Percentiles rank a stretch among this genome's conserved stretches.
Evolutionary conservation across 2,329 filamentous ascomycete species (phyloP).

Genomic region (Calonectria fujianensis): DNA sequence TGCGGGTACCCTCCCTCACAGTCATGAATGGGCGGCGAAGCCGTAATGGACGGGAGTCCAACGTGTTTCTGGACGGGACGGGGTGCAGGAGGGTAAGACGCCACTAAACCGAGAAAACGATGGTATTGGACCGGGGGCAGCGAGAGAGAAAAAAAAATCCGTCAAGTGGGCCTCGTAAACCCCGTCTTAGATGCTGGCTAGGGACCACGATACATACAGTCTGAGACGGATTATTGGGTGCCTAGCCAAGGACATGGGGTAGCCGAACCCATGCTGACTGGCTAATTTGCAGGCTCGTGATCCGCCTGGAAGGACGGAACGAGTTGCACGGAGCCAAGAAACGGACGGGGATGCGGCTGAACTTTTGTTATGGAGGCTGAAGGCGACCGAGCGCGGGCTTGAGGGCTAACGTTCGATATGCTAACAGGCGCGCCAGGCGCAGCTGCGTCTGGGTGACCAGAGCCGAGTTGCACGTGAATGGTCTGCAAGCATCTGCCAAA

Average conservation of each 20-base stretch:
- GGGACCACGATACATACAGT: slow-evolving; percentile 42
- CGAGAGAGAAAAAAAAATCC: slow-evolving; percentile 42
- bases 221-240: slow-evolving; percentile 50
- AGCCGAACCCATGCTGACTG: slow-evolving; percentile 27
- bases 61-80: slow-evolving; percentile 23
- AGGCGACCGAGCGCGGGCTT: background rate
- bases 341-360: slow-evolving; percentile 24
- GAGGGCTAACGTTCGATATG: slow-evolving; percentile 8
- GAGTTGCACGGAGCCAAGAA: slow-evolving; percentile 13
- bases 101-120: slow-evolving; percentile 19
- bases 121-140: slow-evolving; percentile 21
- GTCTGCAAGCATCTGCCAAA: slow-evolving; percentile 9
- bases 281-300: slow-evolving; percentile 30
- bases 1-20: slow-evolving; percentile 9
- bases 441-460: background rate
- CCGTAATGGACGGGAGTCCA: slow-evolving; percentile 39
- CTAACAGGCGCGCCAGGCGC: slow-evolving; percentile 19
- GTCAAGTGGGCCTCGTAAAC: slow-evolving; percentile 47
- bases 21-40: slow-evolving; percentile 30
- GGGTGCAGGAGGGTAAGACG: slow-evolving; percentile 23
- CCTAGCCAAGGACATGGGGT: slow-evolving; percentile 27
- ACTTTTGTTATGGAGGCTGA: slow-evolving; percentile 4
- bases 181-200: slow-evolving; percentile 42
- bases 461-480: slow-evolving; percentile 17
- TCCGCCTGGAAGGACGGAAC: slow-evolving; percentile 18